Evolutionary conservation across 2,329 filamentous ascomycete species (phyloP), one percentile per base, ranked within the genome.

Genomic region (Tolypocladium sp.): DNA sequence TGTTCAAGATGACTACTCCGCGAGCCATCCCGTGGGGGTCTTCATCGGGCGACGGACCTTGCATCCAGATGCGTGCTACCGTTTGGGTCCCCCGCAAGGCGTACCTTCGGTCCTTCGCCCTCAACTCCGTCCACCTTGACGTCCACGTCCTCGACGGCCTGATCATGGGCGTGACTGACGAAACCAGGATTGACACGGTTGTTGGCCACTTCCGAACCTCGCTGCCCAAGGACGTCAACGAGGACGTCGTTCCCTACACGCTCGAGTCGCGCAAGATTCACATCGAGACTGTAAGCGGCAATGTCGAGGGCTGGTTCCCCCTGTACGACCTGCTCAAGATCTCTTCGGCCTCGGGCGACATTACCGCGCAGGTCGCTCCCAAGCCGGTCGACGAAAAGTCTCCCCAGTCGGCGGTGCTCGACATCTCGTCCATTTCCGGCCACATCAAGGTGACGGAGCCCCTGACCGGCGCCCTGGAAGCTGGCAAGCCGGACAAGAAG

Each of bases 251-350:
- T 10, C 69, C 74, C 1, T 82, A 78, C 67, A 62, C 63, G 8
- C 68, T 84, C 53, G 68, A 75, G 58, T 76, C 77, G 0, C 74
- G 77, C 38, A 64, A 73, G 56, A 75, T 80, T 58, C 66, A 71
- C 35, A 71, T 79, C 17, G 63, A 67, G 33, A 79, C 80, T 22
- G 73, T 74, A 3, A 74, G 78, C 1, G 78, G 78, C 9, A 56
- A 68, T 17, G 75, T 84, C 61, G 60, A 61, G 17, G 82, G 82
- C 37, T 75, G 73, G 67, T 83, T 79, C 71, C 79, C 81, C 0
- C 70, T 84, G 1, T 79, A 77, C 65, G 78, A 82, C 64, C 68
- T 74, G 37, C 73, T 84, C 15, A 69, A 71, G 22, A 67, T 83
- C n/a, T 63, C 69, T 22, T 75, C 77, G 9, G 70, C 71, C 0